These are phyloP conservation scores for Petrea volubilis DNA, from an alignment of 257 asterid genomes.

Conservation along the genomic window DNA sequence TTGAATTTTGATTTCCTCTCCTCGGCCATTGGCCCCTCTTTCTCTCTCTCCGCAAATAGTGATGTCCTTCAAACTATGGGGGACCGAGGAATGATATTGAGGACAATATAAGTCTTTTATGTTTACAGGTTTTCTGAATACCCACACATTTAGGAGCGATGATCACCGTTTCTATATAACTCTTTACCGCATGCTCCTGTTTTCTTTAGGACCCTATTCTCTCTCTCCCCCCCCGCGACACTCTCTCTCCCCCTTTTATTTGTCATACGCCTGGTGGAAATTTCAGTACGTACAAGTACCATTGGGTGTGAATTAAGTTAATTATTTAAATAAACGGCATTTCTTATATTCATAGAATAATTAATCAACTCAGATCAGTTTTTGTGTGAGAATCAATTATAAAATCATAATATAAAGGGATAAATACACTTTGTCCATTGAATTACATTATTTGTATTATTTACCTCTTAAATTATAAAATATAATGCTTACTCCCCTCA, in stretches of 20 bases:
- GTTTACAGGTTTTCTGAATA: slow-evolving; percentile 9
- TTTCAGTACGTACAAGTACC: no score
- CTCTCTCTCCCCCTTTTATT: background rate
- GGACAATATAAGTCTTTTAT: background rate
- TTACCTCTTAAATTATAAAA: no score
- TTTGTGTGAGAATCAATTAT: no score
- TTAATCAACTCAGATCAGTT: no score
- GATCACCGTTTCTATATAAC: background rate
- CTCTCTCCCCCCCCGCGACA: slow-evolving; percentile 4
- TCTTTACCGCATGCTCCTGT: slow-evolving; percentile 20
- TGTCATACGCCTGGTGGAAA: no score
- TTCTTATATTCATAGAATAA: no score
- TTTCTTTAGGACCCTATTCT: background rate
- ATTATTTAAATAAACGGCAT: no score
- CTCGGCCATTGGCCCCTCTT: slow-evolving; percentile 43
- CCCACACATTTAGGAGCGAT: slow-evolving; percentile 11
- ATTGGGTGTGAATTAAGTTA: no score
- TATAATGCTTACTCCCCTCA: no score
- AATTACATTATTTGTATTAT: no score
- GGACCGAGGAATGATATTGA: slow-evolving; percentile 21
- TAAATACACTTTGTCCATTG: no score
- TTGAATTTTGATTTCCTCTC: slow-evolving; percentile 59
- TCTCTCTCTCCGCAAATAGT: slow-evolving; percentile 18
- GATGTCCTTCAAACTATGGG: slow-evolving; percentile 10
- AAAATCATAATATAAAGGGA: no score